phyloP scores from a whole-genome alignment of 495 filamentous ascomycete genomes.

The Penicillium steckii region DNA sequence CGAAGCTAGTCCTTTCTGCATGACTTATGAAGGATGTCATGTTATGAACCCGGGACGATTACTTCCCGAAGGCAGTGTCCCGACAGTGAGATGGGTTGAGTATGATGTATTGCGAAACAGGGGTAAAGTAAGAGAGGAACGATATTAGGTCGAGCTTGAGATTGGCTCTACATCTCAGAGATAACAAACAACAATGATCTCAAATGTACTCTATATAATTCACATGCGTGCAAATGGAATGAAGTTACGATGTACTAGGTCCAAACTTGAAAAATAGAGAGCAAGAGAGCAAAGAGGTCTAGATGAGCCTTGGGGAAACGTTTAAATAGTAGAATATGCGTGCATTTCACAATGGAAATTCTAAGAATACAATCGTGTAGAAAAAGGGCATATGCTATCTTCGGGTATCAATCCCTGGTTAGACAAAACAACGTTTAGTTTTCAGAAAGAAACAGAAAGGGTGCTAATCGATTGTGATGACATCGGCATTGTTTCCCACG shows the following conservation, averaged over 20 bases:
- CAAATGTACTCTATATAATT: too few relatives aligned
- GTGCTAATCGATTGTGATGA: constrained; percentile 43
- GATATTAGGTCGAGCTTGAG: constrained; percentile 26
- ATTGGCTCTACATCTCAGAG: too few relatives aligned
- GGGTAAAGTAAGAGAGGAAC: constrained; percentile 52
- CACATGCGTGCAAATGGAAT: too few relatives aligned
- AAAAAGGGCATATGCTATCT: not conserved
- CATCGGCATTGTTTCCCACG: constrained; percentile 19
- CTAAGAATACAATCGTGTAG: constrained; percentile 29
- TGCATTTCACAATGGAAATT: constrained; percentile 16
- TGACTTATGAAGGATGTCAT: constrained; percentile 92
- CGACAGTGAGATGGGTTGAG: constrained; percentile 78
- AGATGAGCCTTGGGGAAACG: too few relatives aligned
- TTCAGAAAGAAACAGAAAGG: too few relatives aligned
- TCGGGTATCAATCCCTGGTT: not conserved
- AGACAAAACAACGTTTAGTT: not conserved
- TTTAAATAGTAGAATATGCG: not conserved
- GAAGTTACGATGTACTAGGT: not conserved
- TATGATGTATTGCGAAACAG: constrained; percentile 65
- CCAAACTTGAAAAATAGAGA: too few relatives aligned
- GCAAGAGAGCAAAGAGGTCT: too few relatives aligned
- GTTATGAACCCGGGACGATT: constrained; percentile 91
- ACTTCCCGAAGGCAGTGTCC: constrained; percentile 58
- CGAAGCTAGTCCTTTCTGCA: constrained; percentile 72
- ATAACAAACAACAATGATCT: too few relatives aligned